These are phyloP conservation scores for Starmerella apicola DNA, from an alignment of 805 yeast species.

Conservation along the genomic window DNA sequence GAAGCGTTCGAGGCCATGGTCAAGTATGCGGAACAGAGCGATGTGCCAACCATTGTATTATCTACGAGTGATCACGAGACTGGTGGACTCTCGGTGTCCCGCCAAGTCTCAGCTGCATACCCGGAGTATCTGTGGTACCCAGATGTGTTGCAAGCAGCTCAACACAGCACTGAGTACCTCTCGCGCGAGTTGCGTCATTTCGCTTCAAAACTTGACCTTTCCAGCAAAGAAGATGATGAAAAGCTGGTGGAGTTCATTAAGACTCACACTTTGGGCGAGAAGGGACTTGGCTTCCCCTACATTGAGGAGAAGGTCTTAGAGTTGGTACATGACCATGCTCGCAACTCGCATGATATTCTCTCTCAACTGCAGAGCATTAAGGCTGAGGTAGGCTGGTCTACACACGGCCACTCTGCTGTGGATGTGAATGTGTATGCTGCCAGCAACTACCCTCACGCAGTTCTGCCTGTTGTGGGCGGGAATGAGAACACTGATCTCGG, in stretches of 20 bases:
- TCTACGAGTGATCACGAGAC: constrained; percentile 93
- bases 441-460: constrained; percentile 29
- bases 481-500: constrained; percentile 85
- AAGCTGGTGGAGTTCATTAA: constrained; percentile 36
- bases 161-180: constrained; percentile 67
- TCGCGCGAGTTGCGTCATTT: constrained; percentile 34
- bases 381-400: constrained; percentile 90
- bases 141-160: constrained; percentile 52
- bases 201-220: constrained; percentile 16
- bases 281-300: constrained; percentile 56
- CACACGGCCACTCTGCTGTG: constrained; percentile 93
- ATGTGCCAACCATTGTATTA: constrained; percentile 63
- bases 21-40: constrained; percentile 52
- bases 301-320: constrained; percentile 43
- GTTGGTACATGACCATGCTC: constrained; percentile 29
- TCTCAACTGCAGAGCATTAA: constrained; percentile 65
- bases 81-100: constrained; percentile 82
- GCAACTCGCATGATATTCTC: constrained; percentile 35
- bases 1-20: constrained; percentile 64
- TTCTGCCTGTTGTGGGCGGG: constrained; percentile 38
- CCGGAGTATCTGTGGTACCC: constrained; percentile 90
- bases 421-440: constrained; percentile 87
- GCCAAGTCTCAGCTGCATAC: constrained; percentile 54
- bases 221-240: constrained; percentile 19
- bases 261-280: constrained; percentile 39